Evolutionary conservation across 1,284 basidiomycete species (phyloP), one percentile per base, ranked within the genome.

Genomic region (Cryptococcus sp.): DNA sequence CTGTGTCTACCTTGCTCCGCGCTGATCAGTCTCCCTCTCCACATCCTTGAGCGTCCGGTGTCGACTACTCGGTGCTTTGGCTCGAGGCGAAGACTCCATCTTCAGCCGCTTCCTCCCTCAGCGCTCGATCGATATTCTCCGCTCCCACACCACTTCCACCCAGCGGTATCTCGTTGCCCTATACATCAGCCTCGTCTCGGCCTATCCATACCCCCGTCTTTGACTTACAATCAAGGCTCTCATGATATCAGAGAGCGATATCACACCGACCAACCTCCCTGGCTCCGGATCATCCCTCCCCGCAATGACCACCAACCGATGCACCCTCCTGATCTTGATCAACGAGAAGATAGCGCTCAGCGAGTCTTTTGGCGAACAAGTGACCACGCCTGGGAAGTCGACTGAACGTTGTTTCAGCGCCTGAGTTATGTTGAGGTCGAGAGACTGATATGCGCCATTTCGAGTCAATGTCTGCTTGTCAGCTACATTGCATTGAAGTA

Each of bases 381-480:
- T 89, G 52, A 97, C 90, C 2, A 98, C 92, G 14, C 95, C 95
- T 7, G 88, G 85, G 69, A 97, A 98, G 71, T 98, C 95, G 6
- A 86, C 80, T 7, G 85, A 86, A 5, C 95, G 84, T 63, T 94
- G 86, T 56, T 85, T 86, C 45, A 99, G 79, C 1, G 95, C 95
- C 72, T 94, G 87, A 18, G 83, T 83, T 59, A 99, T 91, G n/a
- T 87, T 97, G 44, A 97, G 77, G 73, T 97, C 94, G 3, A 99
- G 81, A 3, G 88, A 85, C 65, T 93, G 87, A 71, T 97, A 98
- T 6, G 86, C 89, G 47, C 93, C 93, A 14, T 91, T 80, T n/a
- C 92, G 83, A 33, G 98, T 90, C 22, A 97, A 82, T 3, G 90
- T 93, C 91, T 94, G 25, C 4, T 24, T 25, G 28, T 36, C 46